These are phyloP conservation scores for Colletotrichum simmondsii DNA, from an alignment of 2,329 filamentous ascomycete species.

Conservation along the genomic window DNA sequence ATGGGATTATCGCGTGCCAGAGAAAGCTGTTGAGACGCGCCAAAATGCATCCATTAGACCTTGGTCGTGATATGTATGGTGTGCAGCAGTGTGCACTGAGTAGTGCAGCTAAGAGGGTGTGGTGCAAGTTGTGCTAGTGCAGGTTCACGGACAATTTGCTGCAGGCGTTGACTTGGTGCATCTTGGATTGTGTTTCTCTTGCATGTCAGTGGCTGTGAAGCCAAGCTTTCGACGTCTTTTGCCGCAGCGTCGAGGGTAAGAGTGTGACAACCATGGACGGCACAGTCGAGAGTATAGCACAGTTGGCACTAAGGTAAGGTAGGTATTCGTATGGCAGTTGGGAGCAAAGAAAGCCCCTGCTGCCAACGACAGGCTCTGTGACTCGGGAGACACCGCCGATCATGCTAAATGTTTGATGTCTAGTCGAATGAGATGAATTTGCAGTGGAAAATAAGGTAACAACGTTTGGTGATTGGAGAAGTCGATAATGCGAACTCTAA, in stretches of 20 bases:
- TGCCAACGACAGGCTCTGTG: conserved; percentile 10
- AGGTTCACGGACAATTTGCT: conserved; percentile 31
- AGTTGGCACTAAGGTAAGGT: neutral
- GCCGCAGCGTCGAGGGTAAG: neutral
- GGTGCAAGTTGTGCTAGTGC: conserved; percentile 25
- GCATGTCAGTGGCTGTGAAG: conserved; percentile 10
- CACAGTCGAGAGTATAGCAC: neutral
- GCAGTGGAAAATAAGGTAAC: neutral
- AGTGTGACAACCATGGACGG: conserved; percentile 1
- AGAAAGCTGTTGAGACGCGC: conserved; percentile 5
- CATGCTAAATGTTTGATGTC: conserved; percentile 19
- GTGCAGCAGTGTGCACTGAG: neutral
- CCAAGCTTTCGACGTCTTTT: neutral
- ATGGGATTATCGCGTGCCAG: neutral
- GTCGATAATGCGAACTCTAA: conserved; percentile 16
- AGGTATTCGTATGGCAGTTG: neutral
- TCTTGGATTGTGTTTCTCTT: neutral
- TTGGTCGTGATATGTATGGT: neutral
- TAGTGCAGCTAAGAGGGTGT: conserved; percentile 16
- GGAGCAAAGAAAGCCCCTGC: neutral
- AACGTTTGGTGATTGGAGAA: neutral
- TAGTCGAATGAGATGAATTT: neutral
- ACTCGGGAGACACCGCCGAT: conserved; percentile 15
- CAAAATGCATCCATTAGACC: neutral
- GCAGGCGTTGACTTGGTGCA: conserved; percentile 22